A percentile compares a stretch with the other conserved stretches of the same genome.
These are phyloP conservation scores for Hymenoscyphus salicellus DNA, from an alignment of 2,329 filamentous ascomycete species.

Conservation along the genomic window DNA sequence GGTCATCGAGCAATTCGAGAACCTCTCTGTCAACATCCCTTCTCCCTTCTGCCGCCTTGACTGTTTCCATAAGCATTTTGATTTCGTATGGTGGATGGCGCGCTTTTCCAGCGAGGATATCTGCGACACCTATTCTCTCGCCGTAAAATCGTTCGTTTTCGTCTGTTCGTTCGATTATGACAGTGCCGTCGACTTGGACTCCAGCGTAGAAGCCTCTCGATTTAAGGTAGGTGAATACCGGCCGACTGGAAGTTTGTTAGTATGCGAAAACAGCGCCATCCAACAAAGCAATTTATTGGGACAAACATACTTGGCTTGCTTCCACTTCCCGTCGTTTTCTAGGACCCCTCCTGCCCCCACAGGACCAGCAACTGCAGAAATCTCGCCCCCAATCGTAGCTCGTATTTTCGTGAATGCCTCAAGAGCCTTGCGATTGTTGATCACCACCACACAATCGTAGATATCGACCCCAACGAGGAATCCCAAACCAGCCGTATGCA, in stretches of 20 bases:
- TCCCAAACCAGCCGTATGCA: conserved; percentile 84
- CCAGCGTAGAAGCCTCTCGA: conserved; percentile 85
- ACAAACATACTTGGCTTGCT: conserved; percentile 56
- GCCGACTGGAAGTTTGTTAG: conserved; percentile 36
- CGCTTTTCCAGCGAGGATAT: conserved; percentile 51
- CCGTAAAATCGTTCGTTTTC: conserved; percentile 87
- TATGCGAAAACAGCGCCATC: background rate
- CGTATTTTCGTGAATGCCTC: conserved; percentile 78
- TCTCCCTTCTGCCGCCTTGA: conserved; percentile 85
- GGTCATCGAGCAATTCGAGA: conserved; percentile 59
- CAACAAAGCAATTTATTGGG: background rate
- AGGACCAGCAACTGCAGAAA: conserved; percentile 74
- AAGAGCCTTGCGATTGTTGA: conserved; percentile 81
- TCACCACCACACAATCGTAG: conserved; percentile 91
- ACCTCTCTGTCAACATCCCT: conserved; percentile 67
- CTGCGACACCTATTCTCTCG: conserved; percentile 56
- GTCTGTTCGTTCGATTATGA: conserved; percentile 80
- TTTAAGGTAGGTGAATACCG: conserved; percentile 84
- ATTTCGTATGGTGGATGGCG: conserved; percentile 38
- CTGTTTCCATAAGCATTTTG: conserved; percentile 60
- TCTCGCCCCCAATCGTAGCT: conserved; percentile 77
- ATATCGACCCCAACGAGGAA: conserved; percentile 92
- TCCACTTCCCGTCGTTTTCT: conserved; percentile 35
- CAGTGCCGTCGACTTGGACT: conserved; percentile 80
- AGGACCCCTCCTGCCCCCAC: conserved; percentile 64